A percentile compares a stretch with the other conserved stretches of the same genome.
These are phyloP conservation scores for Phytophthora brassicae DNA, from an alignment of 352 stramenopile genomes.

Conservation along the genomic window DNA sequence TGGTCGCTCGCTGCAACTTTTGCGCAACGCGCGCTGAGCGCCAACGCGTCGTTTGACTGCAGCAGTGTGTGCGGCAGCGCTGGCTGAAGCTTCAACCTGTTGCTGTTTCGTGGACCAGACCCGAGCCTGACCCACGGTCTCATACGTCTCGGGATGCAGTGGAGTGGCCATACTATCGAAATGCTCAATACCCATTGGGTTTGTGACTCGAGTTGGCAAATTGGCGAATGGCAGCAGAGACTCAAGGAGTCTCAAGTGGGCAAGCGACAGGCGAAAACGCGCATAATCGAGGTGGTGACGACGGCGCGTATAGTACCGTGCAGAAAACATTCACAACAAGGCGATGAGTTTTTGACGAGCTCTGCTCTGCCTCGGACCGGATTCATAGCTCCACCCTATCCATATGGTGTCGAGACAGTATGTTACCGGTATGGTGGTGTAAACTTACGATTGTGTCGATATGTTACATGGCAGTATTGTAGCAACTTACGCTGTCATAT, in stretches of 20 bases:
- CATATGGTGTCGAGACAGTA: slow-evolving; percentile 14
- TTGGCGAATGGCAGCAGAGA: slow-evolving; percentile 23
- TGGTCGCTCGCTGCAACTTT: slow-evolving; percentile 41
- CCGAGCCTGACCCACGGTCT: slow-evolving; percentile 41
- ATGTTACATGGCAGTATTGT: too few relatives aligned
- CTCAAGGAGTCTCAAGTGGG: too few relatives aligned
- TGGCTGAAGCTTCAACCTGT: slow-evolving; percentile 25
- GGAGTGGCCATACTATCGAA: slow-evolving; percentile 21
- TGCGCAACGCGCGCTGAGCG: slow-evolving; percentile 32
- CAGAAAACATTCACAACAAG: slow-evolving; percentile 24
- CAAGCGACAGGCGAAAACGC: slow-evolving; percentile 29
- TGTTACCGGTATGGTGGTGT: too few relatives aligned
- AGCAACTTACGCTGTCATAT: too few relatives aligned
- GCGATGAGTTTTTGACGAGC: slow-evolving; percentile 26
- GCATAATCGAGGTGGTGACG: slow-evolving; percentile 2
- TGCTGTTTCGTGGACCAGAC: slow-evolving; percentile 40
- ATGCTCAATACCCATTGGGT: slow-evolving; percentile 26
- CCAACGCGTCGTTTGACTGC: slow-evolving; percentile 37
- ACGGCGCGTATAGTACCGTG: slow-evolving; percentile 11
- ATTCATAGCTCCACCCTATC: slow-evolving; percentile 27
- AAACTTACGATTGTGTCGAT: too few relatives aligned
- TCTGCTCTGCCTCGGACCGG: slow-evolving; percentile 23
- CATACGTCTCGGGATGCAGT: slow-evolving; percentile 35
- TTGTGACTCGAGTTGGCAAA: slow-evolving; percentile 16
- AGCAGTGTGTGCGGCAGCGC: slow-evolving; percentile 14